These are phyloP conservation scores for Penicillium griseofulvum DNA, from an alignment of 2,329 filamentous ascomycete genomes.

Conservation along the genomic window DNA sequence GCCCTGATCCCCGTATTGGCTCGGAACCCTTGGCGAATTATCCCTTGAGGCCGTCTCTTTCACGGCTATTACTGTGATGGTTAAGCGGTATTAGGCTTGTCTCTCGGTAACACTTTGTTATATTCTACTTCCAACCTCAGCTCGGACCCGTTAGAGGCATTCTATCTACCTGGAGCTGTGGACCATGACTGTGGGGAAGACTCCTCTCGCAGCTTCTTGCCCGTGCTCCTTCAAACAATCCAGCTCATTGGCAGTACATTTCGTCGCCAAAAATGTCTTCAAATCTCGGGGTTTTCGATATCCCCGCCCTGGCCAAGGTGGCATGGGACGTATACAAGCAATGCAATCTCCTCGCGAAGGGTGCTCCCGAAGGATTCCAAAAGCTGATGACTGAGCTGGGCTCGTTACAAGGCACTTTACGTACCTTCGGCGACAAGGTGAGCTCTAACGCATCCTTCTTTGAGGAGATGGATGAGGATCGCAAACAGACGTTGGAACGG, in stretches of 20 bases:
- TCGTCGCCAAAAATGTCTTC: constrained; percentile 18
- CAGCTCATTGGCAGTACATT: neutral
- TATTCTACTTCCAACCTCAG: neutral
- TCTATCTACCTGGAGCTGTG: neutral
- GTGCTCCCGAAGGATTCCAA: constrained; percentile 30
- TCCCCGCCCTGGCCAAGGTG: constrained; percentile 24
- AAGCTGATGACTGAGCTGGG: constrained; percentile 28
- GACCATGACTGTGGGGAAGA: neutral
- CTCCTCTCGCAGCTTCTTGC: neutral
- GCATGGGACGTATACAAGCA: constrained; percentile 31
- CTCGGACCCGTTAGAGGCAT: neutral
- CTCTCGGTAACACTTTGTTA: neutral
- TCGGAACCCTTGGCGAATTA: neutral
- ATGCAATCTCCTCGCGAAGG: constrained; percentile 25
- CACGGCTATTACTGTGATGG: neutral
- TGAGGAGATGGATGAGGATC: constrained; percentile 21
- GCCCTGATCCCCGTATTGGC: neutral
- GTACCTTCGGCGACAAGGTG: constrained; percentile 24
- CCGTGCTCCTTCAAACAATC: neutral
- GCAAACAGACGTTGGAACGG: constrained; percentile 23
- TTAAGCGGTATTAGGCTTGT: neutral
- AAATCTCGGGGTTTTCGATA: constrained; percentile 21
- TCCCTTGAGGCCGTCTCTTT: constrained; percentile 3
- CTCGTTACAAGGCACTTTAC: constrained; percentile 27
- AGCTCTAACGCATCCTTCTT: constrained; percentile 24